These are phyloP conservation scores for Ophiorrhiza pumila DNA, from an alignment of 257 asterid species.

Conservation along the genomic window DNA sequence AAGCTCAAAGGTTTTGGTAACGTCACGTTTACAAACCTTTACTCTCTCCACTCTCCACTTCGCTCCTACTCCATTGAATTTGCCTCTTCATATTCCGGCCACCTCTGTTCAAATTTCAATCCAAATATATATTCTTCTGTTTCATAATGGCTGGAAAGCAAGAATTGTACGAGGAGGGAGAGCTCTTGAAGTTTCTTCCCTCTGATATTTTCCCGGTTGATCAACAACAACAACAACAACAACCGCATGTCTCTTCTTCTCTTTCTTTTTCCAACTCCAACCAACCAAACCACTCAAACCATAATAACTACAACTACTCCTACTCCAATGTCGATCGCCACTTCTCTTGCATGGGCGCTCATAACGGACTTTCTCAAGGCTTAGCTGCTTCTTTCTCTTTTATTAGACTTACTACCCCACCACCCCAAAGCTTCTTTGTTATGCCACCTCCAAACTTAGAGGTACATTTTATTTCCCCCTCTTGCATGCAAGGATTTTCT, in stretches of 20 bases:
- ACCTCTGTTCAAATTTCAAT: no score
- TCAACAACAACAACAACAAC: background rate
- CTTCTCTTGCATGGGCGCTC: background rate
- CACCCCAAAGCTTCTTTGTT: background rate
- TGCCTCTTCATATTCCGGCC: constrained; percentile 8
- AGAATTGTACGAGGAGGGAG: background rate
- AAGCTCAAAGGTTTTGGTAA: background rate
- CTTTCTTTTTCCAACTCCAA: background rate
- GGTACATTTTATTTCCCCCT: background rate
- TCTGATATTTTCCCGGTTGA: constrained; percentile 13
- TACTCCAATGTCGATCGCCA: background rate
- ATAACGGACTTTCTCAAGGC: background rate
- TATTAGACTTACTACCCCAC: background rate
- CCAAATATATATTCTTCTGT: no score
- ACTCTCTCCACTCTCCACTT: background rate
- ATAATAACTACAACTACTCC: background rate
- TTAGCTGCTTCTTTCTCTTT: background rate
- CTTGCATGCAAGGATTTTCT: background rate
- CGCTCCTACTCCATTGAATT: background rate
- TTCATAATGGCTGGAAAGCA: no score
- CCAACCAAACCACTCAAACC: background rate
- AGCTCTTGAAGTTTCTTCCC: constrained; percentile 15
- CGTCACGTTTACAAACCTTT: background rate
- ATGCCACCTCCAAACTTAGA: background rate
- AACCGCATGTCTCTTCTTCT: background rate